Percentiles rank a stretch among this genome's conserved stretches.
Evolutionary conservation across 305 asterid genomes (phyloP).

Genomic region (Petunia hybrid): DNA sequence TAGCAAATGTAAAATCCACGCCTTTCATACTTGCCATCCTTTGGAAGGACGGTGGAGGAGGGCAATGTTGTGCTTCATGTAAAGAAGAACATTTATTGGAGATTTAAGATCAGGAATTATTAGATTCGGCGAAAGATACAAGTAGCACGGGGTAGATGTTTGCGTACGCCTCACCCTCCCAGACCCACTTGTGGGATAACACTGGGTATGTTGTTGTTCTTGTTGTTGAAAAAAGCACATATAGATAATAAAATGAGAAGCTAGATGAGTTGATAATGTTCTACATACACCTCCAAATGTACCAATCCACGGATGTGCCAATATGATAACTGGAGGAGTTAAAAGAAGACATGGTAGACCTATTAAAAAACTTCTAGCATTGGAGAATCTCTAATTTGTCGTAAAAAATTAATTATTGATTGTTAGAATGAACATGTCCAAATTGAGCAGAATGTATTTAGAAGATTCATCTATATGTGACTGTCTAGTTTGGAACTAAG

Average conservation of each 20-base stretch:
- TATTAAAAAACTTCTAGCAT: neutral
- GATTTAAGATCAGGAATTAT: neutral
- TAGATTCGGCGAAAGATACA: constrained; percentile 11
- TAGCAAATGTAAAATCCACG: constrained; percentile 18
- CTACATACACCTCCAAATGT: neutral
- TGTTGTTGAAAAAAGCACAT: neutral
- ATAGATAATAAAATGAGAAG: neutral
- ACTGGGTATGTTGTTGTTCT: too few species aligned
- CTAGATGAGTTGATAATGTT: neutral
- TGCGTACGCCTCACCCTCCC: too few species aligned
- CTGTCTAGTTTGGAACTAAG: too few species aligned
- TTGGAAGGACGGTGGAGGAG: constrained; percentile 28
- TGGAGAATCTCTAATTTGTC: too few species aligned
- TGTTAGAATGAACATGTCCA: too few species aligned
- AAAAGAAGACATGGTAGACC: neutral
- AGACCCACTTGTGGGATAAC: too few species aligned
- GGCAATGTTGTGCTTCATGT: constrained; percentile 25
- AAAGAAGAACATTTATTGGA: constrained; percentile 18
- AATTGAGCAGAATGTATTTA: too few species aligned
- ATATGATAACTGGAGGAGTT: neutral
- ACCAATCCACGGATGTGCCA: neutral
- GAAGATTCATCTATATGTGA: too few species aligned
- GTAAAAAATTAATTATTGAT: too few species aligned
- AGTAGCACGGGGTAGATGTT: neutral
- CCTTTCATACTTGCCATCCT: constrained; percentile 27